Base-by-base conservation (phyloP, 306 rosid genomes). In the Dryas drummondii region DNA sequence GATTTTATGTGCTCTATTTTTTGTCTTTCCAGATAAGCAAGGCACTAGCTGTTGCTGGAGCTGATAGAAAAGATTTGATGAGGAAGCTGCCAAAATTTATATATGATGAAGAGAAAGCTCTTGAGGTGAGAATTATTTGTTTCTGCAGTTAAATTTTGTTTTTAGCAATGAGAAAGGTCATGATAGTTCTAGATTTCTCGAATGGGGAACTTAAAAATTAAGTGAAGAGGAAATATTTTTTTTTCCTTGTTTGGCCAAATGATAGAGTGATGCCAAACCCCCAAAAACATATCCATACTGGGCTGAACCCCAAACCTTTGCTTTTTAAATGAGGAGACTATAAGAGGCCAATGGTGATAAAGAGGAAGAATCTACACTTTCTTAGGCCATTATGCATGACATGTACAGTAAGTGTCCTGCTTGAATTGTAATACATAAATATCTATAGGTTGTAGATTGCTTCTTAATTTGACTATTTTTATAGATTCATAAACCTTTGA, bases 31-130 rank as follows among this genome's bases (percentile, higher is more conserved):
- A 87, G 91, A 86, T 89, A 74, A 86, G 86, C 78, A 79, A 58
- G 85, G 86, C 81, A 81, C 76, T 89, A 12, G 86, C 89, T 68
- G 89, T 85, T 10, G 86, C 88, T 58, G 91, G 72, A 81, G 75
- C 87, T 48, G 91, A 85, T 41, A 66, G 79, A 68, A 89, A 84
- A 79, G 91, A 86, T 52, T 65, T 89, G 37, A 86, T 89, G 89
- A 89, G 73, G 85, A 89, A 81, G 78, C 85, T 89, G 72, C 91
- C 93, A 19, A 89, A 89, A 77, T 87, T 89, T 71, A 83, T 89
- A 62, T 86, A 84, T 70, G 93, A 89, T 77, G 89, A 87, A 76
- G 91, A 89, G 42, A 89, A 85, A 75, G 89, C 88, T 72, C 70
- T 89, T 1, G 86, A 89, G 93, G 93, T 89, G 62, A 79, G 93